These are phyloP conservation scores for Amesomyces nigricolor DNA, from an alignment of 2,329 filamentous ascomycete species.

Conservation along the genomic window DNA sequence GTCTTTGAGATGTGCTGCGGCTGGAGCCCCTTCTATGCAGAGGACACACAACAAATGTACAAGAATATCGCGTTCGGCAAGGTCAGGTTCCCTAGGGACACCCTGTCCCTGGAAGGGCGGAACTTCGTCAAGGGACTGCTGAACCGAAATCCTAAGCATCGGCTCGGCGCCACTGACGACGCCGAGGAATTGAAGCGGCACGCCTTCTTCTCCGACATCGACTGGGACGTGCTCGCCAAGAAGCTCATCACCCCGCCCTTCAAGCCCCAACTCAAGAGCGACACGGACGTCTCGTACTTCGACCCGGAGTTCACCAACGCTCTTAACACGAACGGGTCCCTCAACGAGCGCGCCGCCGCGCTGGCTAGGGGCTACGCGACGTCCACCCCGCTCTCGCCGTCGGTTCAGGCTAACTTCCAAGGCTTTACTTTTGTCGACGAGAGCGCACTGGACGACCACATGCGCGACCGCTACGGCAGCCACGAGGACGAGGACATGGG, in stretches of 20 bases:
- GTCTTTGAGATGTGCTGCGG: slow-evolving; percentile 99
- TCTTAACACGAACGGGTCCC: slow-evolving; percentile 74
- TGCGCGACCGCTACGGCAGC: slow-evolving; percentile 46
- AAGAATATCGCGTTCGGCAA: slow-evolving; percentile 99
- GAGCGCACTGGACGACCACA: slow-evolving; percentile 85
- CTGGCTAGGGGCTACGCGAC: slow-evolving; percentile 79
- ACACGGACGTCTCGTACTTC: slow-evolving; percentile 96
- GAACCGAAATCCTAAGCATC: slow-evolving; percentile 94
- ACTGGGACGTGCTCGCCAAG: slow-evolving; percentile 82
- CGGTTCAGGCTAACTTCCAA: slow-evolving; percentile 96
- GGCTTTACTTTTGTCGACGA: slow-evolving; percentile 99
- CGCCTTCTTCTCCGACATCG: slow-evolving; percentile 88
- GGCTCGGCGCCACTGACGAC: slow-evolving; percentile 83
- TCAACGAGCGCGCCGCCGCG: slow-evolving; percentile 86
- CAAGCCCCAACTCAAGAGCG: slow-evolving; percentile 93
- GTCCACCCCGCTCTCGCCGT: slow-evolving; percentile 87
- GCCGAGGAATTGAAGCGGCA: slow-evolving; percentile 92
- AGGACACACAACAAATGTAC: slow-evolving; percentile 99
- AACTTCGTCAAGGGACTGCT: slow-evolving; percentile 98
- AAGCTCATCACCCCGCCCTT: slow-evolving; percentile 95
- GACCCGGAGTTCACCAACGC: slow-evolving; percentile 98
- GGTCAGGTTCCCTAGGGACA: slow-evolving; percentile 91
- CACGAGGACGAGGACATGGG: slow-evolving; percentile 57
- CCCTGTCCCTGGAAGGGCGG: slow-evolving; percentile 85
- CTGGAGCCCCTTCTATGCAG: slow-evolving; percentile 98